These are phyloP conservation scores for Carex myosuroides DNA, from an alignment of 176 grass and related monocot genomes.

Conservation along the genomic window DNA sequence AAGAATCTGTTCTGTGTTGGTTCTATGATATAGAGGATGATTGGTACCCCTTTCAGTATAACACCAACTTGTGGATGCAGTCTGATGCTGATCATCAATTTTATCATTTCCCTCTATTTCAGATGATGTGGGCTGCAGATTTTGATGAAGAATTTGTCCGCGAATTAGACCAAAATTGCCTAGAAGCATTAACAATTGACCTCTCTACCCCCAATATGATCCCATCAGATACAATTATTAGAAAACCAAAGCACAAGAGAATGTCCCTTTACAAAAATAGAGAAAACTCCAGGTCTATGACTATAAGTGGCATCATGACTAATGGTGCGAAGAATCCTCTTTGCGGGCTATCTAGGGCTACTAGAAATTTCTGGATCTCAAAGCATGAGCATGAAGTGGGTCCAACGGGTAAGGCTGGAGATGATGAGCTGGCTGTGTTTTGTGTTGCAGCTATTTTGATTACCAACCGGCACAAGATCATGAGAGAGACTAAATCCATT, in stretches of 20 bases:
- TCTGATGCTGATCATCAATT: background rate
- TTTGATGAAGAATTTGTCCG: conserved; percentile 69
- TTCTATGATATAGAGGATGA: background rate
- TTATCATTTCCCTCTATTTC: conserved; percentile 17
- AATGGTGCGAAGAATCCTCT: conserved; percentile 49
- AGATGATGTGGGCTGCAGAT: conserved; percentile 99
- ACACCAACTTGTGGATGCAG: background rate
- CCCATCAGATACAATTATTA: conserved; percentile 32
- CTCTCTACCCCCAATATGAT: conserved; percentile 47
- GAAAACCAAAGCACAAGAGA: conserved; percentile 50
- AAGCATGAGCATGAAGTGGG: conserved; percentile 38
- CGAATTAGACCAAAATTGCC: conserved; percentile 65
- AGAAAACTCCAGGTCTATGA: conserved; percentile 35
- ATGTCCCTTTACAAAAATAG: conserved; percentile 39
- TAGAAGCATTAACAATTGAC: conserved; percentile 52
- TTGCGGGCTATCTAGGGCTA: conserved; percentile 75
- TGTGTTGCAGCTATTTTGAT: conserved; percentile 93
- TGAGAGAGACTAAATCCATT: conserved; percentile 75
- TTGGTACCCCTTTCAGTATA: background rate
- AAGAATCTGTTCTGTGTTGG: background rate
- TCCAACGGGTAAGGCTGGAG: conserved; percentile 30
- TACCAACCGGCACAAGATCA: conserved; percentile 86
- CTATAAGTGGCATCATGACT: conserved; percentile 34
- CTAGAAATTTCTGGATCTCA: conserved; percentile 52
- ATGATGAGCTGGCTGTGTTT: conserved; percentile 80